phyloP scores from a whole-genome alignment of 2,329 filamentous ascomycete genomes.

The Cladosporium sp. region DNA sequence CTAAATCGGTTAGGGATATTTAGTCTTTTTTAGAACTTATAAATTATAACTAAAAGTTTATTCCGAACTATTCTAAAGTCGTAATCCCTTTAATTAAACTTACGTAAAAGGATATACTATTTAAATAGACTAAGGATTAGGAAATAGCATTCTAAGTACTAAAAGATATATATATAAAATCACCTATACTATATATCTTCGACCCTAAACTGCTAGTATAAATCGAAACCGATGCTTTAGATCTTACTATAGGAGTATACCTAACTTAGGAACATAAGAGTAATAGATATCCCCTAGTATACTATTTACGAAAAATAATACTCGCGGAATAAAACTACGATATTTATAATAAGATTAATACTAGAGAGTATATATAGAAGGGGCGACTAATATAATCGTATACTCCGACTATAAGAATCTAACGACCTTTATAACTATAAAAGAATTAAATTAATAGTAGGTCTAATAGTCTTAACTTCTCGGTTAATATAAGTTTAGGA shows the following conservation, averaged over 20 bases:
- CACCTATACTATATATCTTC: slow-evolving; percentile 12
- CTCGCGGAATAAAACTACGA: slow-evolving; percentile 17
- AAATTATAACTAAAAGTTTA: background rate
- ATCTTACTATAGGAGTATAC: slow-evolving; percentile 13
- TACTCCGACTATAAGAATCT: background rate
- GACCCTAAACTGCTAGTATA: slow-evolving; percentile 2
- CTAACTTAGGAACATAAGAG: slow-evolving; percentile 11
- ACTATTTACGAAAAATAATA: slow-evolving; percentile 17
- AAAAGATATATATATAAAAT: background rate
- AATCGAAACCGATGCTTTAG: slow-evolving; percentile 12
- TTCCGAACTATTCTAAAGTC: slow-evolving; percentile 1
- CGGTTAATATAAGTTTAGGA: background rate
- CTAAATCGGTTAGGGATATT: background rate
- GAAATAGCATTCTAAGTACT: background rate
- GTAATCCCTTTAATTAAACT: background rate
- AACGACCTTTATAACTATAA: background rate
- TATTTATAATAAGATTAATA: slow-evolving; percentile 15
- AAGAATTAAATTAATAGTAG: background rate
- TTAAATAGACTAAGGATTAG: background rate
- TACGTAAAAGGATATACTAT: background rate
- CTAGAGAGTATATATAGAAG: background rate
- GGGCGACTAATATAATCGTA: background rate
- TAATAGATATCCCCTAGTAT: slow-evolving; percentile 15
- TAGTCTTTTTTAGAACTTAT: background rate
- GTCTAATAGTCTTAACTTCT: background rate